Base-by-base conservation (phyloP, 1,284 basidiomycete genomes). In the Cryptococcus depauperatus region DNA sequence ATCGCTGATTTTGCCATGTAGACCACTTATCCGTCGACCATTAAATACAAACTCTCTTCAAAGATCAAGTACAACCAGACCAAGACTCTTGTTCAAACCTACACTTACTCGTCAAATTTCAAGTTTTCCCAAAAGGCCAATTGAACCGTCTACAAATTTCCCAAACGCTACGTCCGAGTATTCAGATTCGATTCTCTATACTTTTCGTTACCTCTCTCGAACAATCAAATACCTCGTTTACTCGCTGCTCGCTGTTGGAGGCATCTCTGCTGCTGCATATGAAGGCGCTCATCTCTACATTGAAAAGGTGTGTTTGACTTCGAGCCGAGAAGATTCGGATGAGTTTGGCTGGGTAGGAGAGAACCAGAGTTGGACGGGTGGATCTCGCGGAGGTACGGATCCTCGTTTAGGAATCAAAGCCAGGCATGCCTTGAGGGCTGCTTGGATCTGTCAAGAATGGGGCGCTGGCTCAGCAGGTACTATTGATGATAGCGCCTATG, bases 371-470 rank as follows among this genome's bases (percentile, higher is more conserved):
- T 89, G 85, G 85, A 77, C 83, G 2, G 83, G 84, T n/a, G 79
- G 82, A 34, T 41, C 58, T 6, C 61, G 50, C 18, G 84, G 83
- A 7, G 87, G 86, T 32, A 89, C 86, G 13, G 83, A 87, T 62
- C 75, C 81, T 5, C 75, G 72, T 8, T 74, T 90, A 2, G 83
- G 84, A 1, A 76, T 78, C 59, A 75, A 73, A 59, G 83, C 75
- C 14, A 74, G 83, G 22, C 79, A 84, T 63, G 76, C 78, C 16
- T 71, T 86, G 0, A 79, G 85, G 30, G 77, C 77, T 25, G 84
- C 85, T 10, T 89, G 84, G 84, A 81, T 84, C 68, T 79, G 80
- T 4, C 77, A 81, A 55, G 74, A 83, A 56, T 84, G 82, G 81
- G 82, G 81, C 6, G 75, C 76, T 8, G 80, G 80, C 7, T 70